Percentiles rank a stretch among this genome's conserved stretches.
Evolutionary conservation across 179 eudicot species (phyloP).

Genomic region (Spergularia azorica): DNA sequence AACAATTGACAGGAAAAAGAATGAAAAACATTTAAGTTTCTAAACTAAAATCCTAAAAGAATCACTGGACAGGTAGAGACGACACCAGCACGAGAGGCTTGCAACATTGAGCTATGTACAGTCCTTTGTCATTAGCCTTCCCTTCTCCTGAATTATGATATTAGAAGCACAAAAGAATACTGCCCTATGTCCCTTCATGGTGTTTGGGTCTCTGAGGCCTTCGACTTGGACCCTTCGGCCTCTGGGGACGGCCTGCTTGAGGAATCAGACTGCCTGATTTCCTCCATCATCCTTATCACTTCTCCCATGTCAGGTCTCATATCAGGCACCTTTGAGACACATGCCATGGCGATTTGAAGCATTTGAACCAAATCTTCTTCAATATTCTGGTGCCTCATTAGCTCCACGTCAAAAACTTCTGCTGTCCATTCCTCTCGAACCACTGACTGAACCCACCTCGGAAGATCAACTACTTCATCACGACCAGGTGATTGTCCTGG

Average conservation of each 20-base stretch:
- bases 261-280: slow-evolving; percentile 36
- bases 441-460: slow-evolving; percentile 53
- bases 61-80: slow-evolving; percentile 23
- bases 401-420: slow-evolving; percentile 49
- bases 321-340: slow-evolving; percentile 52
- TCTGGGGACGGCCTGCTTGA: slow-evolving; percentile 48
- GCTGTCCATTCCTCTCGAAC: slow-evolving; percentile 58
- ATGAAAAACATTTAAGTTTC: slow-evolving; percentile 23
- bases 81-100: slow-evolving; percentile 10
- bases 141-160: slow-evolving; percentile 7
- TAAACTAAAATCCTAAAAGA: slow-evolving; percentile 30
- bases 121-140: slow-evolving; percentile 33
- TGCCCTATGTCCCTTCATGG: slow-evolving; percentile 22
- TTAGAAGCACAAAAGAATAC: slow-evolving; percentile 20
- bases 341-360: slow-evolving; percentile 59
- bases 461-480: slow-evolving; percentile 52
- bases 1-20: slow-evolving; percentile 22
- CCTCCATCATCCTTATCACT: slow-evolving; percentile 50
- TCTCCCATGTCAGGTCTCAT: slow-evolving; percentile 48
- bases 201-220: slow-evolving; percentile 32
- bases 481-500: slow-evolving; percentile 52
- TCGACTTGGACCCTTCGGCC: slow-evolving; percentile 39
- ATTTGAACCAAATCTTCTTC: slow-evolving; percentile 56
- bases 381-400: slow-evolving; percentile 45
- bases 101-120: slow-evolving; percentile 34